These are phyloP conservation scores for Lithospermum erythrorhizon DNA, from an alignment of 257 asterid genomes.

Conservation along the genomic window DNA sequence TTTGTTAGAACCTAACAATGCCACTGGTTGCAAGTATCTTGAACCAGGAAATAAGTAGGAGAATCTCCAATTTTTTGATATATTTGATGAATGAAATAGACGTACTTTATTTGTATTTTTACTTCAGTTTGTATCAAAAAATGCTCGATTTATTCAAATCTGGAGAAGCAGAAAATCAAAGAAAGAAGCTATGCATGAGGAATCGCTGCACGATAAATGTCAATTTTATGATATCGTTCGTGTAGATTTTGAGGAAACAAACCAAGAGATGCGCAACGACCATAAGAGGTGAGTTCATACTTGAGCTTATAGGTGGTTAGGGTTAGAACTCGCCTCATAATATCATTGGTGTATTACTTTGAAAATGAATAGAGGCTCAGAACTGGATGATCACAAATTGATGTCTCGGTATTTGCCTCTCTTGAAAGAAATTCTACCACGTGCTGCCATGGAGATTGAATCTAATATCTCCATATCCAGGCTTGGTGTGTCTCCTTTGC, in stretches of 20 bases:
- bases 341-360: background rate
- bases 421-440: slow-evolving; percentile 60
- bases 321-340: no score
- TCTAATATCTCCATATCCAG: slow-evolving; percentile 29
- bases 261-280: slow-evolving; percentile 23
- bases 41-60: no score
- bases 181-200: slow-evolving; percentile 31
- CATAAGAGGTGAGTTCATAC: slow-evolving; percentile 17
- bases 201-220: slow-evolving; percentile 45
- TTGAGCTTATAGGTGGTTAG: background rate
- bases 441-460: slow-evolving; percentile 83
- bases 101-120: background rate
- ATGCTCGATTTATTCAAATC: slow-evolving; percentile 94
- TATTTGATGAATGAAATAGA: no score
- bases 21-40: no score
- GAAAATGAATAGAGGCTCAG: slow-evolving; percentile 26
- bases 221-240: slow-evolving; percentile 75
- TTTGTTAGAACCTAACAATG: no score
- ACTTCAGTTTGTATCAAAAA: slow-evolving; percentile 41
- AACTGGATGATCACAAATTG: slow-evolving; percentile 52
- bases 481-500: slow-evolving; percentile 47
- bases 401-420: slow-evolving; percentile 82
- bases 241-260: slow-evolving; percentile 56
- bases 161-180: slow-evolving; percentile 80
- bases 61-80: no score